These are phyloP conservation scores for Gleditsia sinensis DNA, from an alignment of 306 rosid species.

Conservation along the genomic window DNA sequence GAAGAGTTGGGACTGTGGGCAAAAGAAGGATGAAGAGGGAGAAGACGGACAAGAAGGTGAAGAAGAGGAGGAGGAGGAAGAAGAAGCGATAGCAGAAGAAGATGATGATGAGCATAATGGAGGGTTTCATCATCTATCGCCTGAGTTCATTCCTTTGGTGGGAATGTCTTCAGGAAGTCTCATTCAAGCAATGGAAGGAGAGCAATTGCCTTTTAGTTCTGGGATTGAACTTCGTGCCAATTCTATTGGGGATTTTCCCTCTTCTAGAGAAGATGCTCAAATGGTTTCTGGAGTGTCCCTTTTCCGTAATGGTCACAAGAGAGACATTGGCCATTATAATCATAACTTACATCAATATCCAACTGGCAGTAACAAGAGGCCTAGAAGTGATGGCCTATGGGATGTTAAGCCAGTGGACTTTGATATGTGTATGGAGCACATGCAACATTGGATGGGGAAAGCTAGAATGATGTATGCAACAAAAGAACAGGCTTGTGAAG, in stretches of 20 bases:
- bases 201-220: slow-evolving; percentile 48
- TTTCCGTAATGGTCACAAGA: slow-evolving; percentile 72
- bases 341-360: slow-evolving; percentile 52
- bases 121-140: slow-evolving; percentile 59
- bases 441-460: slow-evolving; percentile 61
- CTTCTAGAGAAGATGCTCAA: slow-evolving; percentile 60
- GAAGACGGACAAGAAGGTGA: slow-evolving; percentile 34
- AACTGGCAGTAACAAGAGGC: slow-evolving; percentile 60
- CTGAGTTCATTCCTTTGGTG: slow-evolving; percentile 53
- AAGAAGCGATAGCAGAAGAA: no score
- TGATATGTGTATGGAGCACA: slow-evolving; percentile 62
- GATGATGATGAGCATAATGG: slow-evolving; percentile 53
- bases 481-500: slow-evolving; percentile 64
- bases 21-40: slow-evolving; percentile 41
- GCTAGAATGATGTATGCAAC: slow-evolving; percentile 59
- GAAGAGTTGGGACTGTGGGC: slow-evolving; percentile 39
- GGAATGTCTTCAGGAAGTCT: slow-evolving; percentile 62
- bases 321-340: slow-evolving; percentile 54
- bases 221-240: slow-evolving; percentile 65
- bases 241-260: slow-evolving; percentile 52
- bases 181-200: slow-evolving; percentile 60
- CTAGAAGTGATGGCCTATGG: slow-evolving; percentile 66
- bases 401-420: slow-evolving; percentile 53
- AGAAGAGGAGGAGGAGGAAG: slow-evolving; percentile 35
- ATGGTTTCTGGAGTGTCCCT: slow-evolving; percentile 54